Conservation (phyloP, 495 filamentous ascomycete species). For the Tuber umbilicatum region DNA sequence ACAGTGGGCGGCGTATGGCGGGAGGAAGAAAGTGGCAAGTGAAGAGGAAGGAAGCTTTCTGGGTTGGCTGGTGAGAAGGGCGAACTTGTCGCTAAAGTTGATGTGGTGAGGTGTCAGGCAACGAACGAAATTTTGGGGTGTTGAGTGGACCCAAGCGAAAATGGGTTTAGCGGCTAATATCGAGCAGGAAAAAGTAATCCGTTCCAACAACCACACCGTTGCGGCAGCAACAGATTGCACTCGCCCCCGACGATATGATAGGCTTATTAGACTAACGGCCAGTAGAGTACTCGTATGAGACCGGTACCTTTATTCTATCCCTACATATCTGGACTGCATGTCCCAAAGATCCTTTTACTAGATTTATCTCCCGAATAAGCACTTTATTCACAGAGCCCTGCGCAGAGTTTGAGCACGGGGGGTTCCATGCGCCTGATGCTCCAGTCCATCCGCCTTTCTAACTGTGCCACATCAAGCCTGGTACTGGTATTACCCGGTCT, state of each 20-base stretch:
- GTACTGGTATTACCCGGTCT: background rate
- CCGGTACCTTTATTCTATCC: background rate
- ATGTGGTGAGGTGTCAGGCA: constrained; percentile 2
- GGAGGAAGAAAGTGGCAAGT: background rate
- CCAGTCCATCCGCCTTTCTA: background rate
- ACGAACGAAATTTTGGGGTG: background rate
- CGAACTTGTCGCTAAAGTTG: background rate
- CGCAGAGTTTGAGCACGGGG: background rate
- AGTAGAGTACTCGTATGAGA: background rate
- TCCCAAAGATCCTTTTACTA: background rate
- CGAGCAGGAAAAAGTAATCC: background rate
- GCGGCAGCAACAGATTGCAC: background rate
- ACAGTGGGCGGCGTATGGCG: background rate
- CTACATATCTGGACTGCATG: background rate
- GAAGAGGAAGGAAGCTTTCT: background rate
- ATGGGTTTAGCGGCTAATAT: background rate
- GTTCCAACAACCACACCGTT: background rate
- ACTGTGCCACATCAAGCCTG: background rate
- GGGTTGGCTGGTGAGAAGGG: background rate
- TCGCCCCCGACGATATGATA: background rate
- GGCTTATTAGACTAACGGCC: background rate
- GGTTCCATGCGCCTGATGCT: background rate
- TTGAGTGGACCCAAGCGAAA: background rate
- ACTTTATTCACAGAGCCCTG: background rate
- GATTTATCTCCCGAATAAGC: background rate